phyloP scores from a whole-genome alignment of 345 rosid species.

The Crucihimalaya himalaica region DNA sequence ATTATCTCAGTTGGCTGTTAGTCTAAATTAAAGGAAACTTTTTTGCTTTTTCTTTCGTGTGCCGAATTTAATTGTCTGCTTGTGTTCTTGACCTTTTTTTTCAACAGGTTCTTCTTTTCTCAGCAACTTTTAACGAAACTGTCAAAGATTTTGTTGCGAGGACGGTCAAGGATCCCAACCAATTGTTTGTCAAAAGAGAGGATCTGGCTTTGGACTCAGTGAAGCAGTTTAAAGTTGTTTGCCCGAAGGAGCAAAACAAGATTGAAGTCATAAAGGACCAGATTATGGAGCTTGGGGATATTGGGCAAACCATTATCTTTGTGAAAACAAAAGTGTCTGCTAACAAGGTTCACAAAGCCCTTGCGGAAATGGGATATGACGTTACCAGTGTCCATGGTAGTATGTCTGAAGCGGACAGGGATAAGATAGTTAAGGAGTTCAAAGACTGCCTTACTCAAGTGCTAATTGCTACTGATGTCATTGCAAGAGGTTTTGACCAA shows the following conservation, averaged over 20 bases:
- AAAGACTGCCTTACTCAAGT: conserved; percentile 84
- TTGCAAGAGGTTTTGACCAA: conserved; percentile 95
- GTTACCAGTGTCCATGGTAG: conserved; percentile 87
- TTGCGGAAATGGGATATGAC: conserved; percentile 70
- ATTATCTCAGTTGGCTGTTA: neutral
- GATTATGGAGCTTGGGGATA: conserved; percentile 80
- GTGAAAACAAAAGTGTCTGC: conserved; percentile 72
- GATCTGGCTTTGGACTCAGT: conserved; percentile 80
- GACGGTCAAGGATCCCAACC: conserved; percentile 67
- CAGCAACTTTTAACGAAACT: conserved; percentile 83
- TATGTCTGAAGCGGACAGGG: conserved; percentile 61
- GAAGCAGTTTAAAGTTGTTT: conserved; percentile 86
- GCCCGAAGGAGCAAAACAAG: conserved; percentile 81
- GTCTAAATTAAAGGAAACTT: conserved; percentile 3
- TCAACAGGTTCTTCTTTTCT: conserved; percentile 80
- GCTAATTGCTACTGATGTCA: conserved; percentile 86
- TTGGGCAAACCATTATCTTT: conserved; percentile 87
- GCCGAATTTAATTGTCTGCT: neutral
- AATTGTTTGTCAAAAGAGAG: conserved; percentile 89
- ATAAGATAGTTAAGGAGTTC: conserved; percentile 84
- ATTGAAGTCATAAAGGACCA: conserved; percentile 71
- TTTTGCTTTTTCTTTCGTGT: conserved; percentile 7
- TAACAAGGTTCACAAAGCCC: conserved; percentile 57
- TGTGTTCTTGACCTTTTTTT: conserved; percentile 5
- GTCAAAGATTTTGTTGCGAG: conserved; percentile 79